phyloP scores from a whole-genome alignment of 805 yeast species.

The Kluyveromyces starmeri region DNA sequence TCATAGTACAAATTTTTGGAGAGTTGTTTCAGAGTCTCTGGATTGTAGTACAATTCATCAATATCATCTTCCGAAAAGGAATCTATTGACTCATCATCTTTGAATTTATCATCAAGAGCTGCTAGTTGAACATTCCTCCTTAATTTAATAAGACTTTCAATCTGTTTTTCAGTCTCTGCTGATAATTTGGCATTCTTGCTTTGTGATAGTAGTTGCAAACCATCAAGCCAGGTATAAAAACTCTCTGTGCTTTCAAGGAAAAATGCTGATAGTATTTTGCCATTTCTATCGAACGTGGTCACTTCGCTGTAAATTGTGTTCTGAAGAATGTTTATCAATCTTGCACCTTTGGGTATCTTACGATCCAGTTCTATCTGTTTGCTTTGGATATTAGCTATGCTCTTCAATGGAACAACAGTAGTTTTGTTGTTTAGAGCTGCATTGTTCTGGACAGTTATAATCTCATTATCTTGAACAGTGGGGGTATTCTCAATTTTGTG shows the following conservation, averaged over 20 bases:
- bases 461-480: slow-evolving; percentile 48
- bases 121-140: slow-evolving; percentile 43
- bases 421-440: slow-evolving; percentile 14
- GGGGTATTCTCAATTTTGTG: slow-evolving; percentile 42
- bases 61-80: slow-evolving; percentile 14
- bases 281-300: slow-evolving; percentile 36
- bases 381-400: slow-evolving; percentile 43
- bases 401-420: slow-evolving; percentile 41
- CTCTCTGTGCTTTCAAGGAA: slow-evolving; percentile 63
- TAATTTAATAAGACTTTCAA: slow-evolving; percentile 35
- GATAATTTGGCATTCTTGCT: slow-evolving; percentile 25
- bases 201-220: slow-evolving; percentile 43
- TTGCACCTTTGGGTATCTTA: slow-evolving; percentile 34
- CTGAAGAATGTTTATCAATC: slow-evolving; percentile 48
- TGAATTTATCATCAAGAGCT: slow-evolving; percentile 27
- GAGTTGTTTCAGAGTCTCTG: slow-evolving; percentile 17
- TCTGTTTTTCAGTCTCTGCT: slow-evolving; percentile 36
- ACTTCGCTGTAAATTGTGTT: slow-evolving; percentile 51
- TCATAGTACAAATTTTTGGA: slow-evolving; percentile 24
- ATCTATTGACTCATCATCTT: slow-evolving; percentile 7
- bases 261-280: slow-evolving; percentile 42
- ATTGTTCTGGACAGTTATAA: slow-evolving; percentile 9
- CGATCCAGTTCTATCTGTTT: slow-evolving; percentile 41
- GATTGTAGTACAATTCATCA: slow-evolving; percentile 13
- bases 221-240: slow-evolving; percentile 72